These are phyloP conservation scores for Pseudopediastrum boryanum DNA, from an alignment of 139 green algal genomes.

Conservation along the genomic window DNA sequence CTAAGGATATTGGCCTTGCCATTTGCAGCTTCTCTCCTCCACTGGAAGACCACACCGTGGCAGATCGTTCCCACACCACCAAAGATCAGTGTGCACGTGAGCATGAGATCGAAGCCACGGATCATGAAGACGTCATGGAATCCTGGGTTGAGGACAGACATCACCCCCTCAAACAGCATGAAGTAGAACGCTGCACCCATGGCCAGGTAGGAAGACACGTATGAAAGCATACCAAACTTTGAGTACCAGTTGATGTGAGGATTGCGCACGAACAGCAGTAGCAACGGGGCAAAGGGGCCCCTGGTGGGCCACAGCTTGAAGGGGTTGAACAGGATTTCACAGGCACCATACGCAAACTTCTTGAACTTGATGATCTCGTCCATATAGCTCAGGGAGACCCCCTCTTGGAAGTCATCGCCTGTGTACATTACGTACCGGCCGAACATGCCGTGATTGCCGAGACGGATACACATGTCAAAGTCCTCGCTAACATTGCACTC, in stretches of 20 bases:
- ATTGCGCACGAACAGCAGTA: too few relatives aligned
- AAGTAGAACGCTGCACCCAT: constrained; percentile 26
- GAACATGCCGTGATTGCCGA: constrained; percentile 17
- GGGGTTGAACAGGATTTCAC: constrained; percentile 43
- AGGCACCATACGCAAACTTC: constrained; percentile 40
- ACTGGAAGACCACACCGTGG: constrained; percentile 11
- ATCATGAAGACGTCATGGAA: constrained; percentile 27
- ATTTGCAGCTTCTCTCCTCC: background rate
- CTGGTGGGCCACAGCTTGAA: constrained; percentile 23
- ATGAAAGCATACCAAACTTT: constrained; percentile 19
- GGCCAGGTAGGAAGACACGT: constrained; percentile 28
- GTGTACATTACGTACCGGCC: constrained; percentile 34
- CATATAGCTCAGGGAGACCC: constrained; percentile 38
- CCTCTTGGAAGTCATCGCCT: constrained; percentile 38
- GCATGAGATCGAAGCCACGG: constrained; percentile 24
- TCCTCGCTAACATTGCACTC: constrained; percentile 40
- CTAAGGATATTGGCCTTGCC: constrained; percentile 1
- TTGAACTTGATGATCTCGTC: constrained; percentile 42
- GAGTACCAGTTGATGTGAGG: constrained; percentile 24
- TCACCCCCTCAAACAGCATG: constrained; percentile 3
- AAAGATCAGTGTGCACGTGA: constrained; percentile 7
- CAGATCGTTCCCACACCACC: constrained; percentile 9
- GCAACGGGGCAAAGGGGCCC: constrained; percentile 28
- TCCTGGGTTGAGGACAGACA: constrained; percentile 11
- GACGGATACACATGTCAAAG: constrained; percentile 42